Evolutionary conservation across 305 asterid genomes (phyloP).

Genomic region (Fraxinus floribunda): DNA sequence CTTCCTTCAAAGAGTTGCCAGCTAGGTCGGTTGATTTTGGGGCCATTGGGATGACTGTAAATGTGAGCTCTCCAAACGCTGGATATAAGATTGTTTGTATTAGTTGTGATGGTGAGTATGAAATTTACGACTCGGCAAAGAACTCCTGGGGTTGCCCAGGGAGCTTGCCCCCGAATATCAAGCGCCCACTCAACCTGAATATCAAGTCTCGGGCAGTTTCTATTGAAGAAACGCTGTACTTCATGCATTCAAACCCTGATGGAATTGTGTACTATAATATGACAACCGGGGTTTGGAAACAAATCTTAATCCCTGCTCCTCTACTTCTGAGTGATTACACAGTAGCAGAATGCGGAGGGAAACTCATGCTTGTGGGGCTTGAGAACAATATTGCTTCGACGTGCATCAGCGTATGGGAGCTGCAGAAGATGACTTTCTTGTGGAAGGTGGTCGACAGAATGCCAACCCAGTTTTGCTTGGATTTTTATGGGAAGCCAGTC

Average conservation of each 20-base stretch:
- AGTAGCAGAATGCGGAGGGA: conserved; percentile 46
- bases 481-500: conserved; percentile 58
- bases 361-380: conserved; percentile 52
- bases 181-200: conserved; percentile 44
- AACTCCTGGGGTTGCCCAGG: conserved; percentile 44
- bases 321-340: conserved; percentile 41
- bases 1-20: conserved; percentile 47
- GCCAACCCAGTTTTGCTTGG: conserved; percentile 57
- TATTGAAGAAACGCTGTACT: conserved; percentile 33
- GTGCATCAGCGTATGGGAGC: conserved; percentile 55
- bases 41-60: conserved; percentile 45
- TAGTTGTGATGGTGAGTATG: conserved; percentile 47
- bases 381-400: conserved; percentile 41
- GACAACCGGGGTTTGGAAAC: conserved; percentile 44
- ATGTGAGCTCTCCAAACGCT: conserved; percentile 24
- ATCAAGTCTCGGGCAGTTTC: conserved; percentile 46
- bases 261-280: conserved; percentile 45
- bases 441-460: conserved; percentile 69
- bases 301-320: conserved; percentile 43
- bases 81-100: conserved; percentile 47
- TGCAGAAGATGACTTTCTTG: conserved; percentile 56
- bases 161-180: conserved; percentile 34
- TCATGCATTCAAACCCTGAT: conserved; percentile 49
- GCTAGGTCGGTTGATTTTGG: conserved; percentile 35
- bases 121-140: conserved; percentile 36